phyloP scores from a whole-genome alignment of 2,329 filamentous ascomycete genomes.

The Corinectria fuckeliana region DNA sequence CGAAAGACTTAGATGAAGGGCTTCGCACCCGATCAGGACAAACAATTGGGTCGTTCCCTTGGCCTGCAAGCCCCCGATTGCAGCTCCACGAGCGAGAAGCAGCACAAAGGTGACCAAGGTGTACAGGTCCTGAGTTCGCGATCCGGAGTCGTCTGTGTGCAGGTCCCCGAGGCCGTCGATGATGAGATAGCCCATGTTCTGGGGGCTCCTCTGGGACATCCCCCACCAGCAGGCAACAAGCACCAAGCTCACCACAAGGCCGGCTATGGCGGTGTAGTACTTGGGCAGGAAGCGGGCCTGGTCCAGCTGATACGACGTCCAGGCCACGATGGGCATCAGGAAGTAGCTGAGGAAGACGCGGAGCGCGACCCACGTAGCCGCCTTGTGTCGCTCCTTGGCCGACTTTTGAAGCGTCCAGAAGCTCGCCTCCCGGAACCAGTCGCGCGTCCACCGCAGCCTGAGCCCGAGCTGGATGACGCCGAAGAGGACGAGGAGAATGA shows the following conservation, averaged over 20 bases:
- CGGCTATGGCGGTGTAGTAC: conserved; percentile 44
- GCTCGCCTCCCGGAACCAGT: conserved; percentile 15
- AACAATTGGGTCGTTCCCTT: conserved; percentile 10
- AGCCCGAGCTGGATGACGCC: conserved; percentile 57
- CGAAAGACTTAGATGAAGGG: conserved; percentile 3
- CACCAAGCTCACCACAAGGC: conserved; percentile 29
- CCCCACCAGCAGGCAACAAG: conserved; percentile 40
- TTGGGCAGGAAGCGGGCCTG: conserved; percentile 21
- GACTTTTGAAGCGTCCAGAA: conserved; percentile 20
- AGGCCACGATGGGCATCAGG: conserved; percentile 71
- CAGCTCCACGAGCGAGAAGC: conserved; percentile 21
- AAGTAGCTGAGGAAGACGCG: conserved; percentile 75
- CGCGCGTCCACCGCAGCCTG: conserved; percentile 45
- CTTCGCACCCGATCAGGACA: conserved; percentile 18
- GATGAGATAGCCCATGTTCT: conserved; percentile 29
- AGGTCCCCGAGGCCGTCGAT: conserved; percentile 67
- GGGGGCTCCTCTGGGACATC: conserved; percentile 30
- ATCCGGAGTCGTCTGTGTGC: conserved; percentile 54
- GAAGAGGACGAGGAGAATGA: conserved; percentile 63
- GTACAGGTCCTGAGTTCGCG: conserved; percentile 58
- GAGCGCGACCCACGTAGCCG: conserved; percentile 31
- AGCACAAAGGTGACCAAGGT: conserved; percentile 18
- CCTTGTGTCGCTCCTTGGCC: conserved; percentile 45
- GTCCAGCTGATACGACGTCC: conserved; percentile 75
- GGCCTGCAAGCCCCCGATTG: conserved; percentile 23